Conservation (phyloP, 345 rosid species). For the Acer campestre region DNA sequence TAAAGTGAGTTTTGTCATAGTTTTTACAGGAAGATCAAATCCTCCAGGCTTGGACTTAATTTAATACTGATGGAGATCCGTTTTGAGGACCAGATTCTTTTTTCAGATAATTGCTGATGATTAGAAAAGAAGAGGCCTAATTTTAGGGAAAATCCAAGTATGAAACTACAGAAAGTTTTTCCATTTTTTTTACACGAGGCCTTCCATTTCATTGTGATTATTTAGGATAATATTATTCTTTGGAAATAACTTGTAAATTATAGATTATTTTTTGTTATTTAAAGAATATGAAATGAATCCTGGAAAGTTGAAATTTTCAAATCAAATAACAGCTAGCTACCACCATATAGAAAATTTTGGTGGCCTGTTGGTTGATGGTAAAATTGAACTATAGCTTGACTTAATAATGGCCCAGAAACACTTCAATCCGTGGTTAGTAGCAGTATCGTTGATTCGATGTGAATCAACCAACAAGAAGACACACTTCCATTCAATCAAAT, state of each 20-base stretch:
- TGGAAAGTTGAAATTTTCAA: too few relatives aligned
- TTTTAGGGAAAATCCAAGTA: not conserved
- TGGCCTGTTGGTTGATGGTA: too few relatives aligned
- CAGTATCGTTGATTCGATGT: too few relatives aligned
- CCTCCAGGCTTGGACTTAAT: not conserved
- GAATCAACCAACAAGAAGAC: too few relatives aligned
- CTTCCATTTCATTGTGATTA: constrained; percentile 5
- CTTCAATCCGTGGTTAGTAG: too few relatives aligned
- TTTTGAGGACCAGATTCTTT: not conserved
- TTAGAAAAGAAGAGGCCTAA: constrained; percentile 13
- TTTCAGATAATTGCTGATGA: constrained; percentile 7
- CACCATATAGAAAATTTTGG: too few relatives aligned
- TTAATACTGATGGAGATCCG: constrained; percentile 15
- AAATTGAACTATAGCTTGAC: too few relatives aligned
- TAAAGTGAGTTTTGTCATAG: not conserved
- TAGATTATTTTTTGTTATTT: too few relatives aligned
- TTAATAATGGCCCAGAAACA: too few relatives aligned
- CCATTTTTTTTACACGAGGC: not conserved
- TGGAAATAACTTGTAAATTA: constrained; percentile 8
- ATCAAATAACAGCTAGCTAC: too few relatives aligned
- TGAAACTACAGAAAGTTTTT: not conserved
- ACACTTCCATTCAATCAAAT: too few relatives aligned
- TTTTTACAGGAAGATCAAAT: constrained; percentile 6
- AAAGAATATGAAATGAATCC: too few relatives aligned
- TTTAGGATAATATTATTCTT: constrained; percentile 4